Evolutionary conservation across 2,329 filamentous ascomycete species (phyloP), one percentile per base, ranked within the genome.

Genomic region (Epichloe brachyelytri): DNA sequence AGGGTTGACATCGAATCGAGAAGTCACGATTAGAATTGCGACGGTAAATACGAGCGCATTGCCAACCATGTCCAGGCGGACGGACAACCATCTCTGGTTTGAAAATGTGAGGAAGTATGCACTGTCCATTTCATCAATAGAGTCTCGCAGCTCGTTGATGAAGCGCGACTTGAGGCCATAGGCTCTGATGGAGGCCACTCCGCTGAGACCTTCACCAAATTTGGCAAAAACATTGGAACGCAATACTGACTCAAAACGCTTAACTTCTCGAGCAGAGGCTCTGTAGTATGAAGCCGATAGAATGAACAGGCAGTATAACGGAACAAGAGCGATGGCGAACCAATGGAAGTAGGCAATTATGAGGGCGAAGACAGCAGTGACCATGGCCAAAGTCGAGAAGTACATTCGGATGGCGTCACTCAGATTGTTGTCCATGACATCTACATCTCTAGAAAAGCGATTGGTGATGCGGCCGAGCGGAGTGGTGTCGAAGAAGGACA

Each of bases 301-400:
- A 40, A 94, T 60, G 71, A 95, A 96, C 45, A 94, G 63, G 41
- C 88, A 53, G 55, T 87, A 80, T 1, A 97, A 74, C 0, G 78
- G 78, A 0, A 76, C 76, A 19, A 81, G 69, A 0, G 78, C 78
- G 52, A 80, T 72, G 57, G 74, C 77, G 60, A 95, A 95, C 68
- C 88, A 96, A 70, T 93, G 82, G 71, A 94, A 97, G 70, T 86
- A 96, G n/a, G 87, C 84, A 60, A 97, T 93, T 70, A 95, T 94
- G 57, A 97, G 76, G 41, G 83, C 80, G 63, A 96, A 95, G 37
- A 95, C 86, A 4, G 86, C 83, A 2, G 83, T 72, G 57, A 95
- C 89, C 77, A 85, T 88, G 39, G 80, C 83, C 58, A 95, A 69
- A 1, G 88, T 95, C 59, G 96, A 71, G 60, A 90, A 84, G 71